Evolutionary conservation across 768 basidiomycete species (phyloP).

Genomic region (Pisolithus marmoratus): DNA sequence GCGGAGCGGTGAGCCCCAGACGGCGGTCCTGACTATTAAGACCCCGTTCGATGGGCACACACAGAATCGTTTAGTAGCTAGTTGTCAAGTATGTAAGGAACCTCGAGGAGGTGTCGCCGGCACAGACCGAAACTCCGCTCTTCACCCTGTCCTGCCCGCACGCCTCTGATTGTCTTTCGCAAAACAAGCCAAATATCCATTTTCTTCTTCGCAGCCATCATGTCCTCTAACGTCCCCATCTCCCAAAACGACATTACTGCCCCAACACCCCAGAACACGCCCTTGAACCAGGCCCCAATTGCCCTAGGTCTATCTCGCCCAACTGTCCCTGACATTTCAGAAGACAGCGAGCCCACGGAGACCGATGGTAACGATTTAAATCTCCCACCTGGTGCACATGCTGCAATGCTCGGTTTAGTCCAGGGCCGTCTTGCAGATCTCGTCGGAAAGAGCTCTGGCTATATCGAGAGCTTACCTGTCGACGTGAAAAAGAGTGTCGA

Average conservation of each 20-base stretch:
- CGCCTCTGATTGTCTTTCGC: slow-evolving; percentile 18
- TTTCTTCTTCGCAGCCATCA: slow-evolving; percentile 30
- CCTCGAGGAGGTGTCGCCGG: slow-evolving; percentile 11
- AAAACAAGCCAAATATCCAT: slow-evolving; percentile 17
- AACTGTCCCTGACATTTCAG: slow-evolving; percentile 81
- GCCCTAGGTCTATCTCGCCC: slow-evolving; percentile 76
- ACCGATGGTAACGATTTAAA: slow-evolving; percentile 41
- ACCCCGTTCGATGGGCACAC: too few relatives aligned
- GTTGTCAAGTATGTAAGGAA: neutral
- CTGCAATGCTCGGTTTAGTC: slow-evolving; percentile 78
- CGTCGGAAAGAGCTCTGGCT: slow-evolving; percentile 88
- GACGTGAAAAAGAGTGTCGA: slow-evolving; percentile 82
- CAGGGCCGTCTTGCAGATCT: slow-evolving; percentile 82
- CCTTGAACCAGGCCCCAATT: slow-evolving; percentile 77
- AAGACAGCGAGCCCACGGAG: slow-evolving; percentile 70
- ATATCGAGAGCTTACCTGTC: slow-evolving; percentile 82
- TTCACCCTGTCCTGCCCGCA: slow-evolving; percentile 15
- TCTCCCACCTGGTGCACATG: slow-evolving; percentile 42
- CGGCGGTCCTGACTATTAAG: too few relatives aligned
- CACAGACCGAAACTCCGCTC: slow-evolving; percentile 34
- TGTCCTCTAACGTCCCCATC: slow-evolving; percentile 71
- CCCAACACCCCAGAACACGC: slow-evolving; percentile 95
- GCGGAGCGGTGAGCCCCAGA: too few relatives aligned
- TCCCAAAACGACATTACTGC: slow-evolving; percentile 58
- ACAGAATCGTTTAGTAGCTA: too few relatives aligned